A percentile compares a stretch with the other conserved stretches of the same genome.
These are phyloP conservation scores for Alternaria tenuissima DNA, from an alignment of 2,329 filamentous ascomycete genomes.

Conservation along the genomic window DNA sequence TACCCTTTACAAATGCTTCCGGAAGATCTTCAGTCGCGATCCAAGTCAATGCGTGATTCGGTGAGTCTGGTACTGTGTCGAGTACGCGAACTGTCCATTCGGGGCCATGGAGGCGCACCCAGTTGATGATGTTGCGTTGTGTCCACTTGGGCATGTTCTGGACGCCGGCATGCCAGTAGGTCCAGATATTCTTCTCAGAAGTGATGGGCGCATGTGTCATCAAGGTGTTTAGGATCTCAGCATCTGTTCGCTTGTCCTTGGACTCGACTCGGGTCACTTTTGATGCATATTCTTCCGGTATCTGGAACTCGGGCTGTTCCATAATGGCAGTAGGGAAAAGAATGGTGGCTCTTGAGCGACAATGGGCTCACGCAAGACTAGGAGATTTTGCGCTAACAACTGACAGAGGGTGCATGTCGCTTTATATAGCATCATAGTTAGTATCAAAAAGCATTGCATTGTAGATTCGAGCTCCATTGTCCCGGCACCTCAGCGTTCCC, in stretches of 20 bases:
- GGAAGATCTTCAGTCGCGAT: slow-evolving; percentile 45
- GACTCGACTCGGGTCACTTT: slow-evolving; percentile 22
- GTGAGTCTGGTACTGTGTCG: slow-evolving; percentile 49
- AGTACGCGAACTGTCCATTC: slow-evolving; percentile 55
- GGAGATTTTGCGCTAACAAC: not conserved
- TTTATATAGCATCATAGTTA: not conserved
- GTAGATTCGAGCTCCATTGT: not conserved
- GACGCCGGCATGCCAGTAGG: slow-evolving; percentile 52
- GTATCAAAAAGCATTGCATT: not conserved
- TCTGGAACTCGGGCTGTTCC: slow-evolving; percentile 4
- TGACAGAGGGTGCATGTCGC: not conserved
- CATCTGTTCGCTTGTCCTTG: slow-evolving; percentile 28
- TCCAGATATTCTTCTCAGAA: slow-evolving; percentile 54
- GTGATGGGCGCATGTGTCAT: slow-evolving; percentile 35
- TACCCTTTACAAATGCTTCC: slow-evolving; percentile 53
- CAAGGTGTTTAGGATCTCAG: slow-evolving; percentile 30
- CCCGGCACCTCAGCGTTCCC: not conserved
- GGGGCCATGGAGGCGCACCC: slow-evolving; percentile 51
- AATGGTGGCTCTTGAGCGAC: not conserved
- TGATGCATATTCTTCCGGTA: slow-evolving; percentile 26
- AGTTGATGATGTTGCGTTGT: slow-evolving; percentile 53
- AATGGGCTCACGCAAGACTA: not conserved
- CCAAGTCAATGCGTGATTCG: slow-evolving; percentile 52
- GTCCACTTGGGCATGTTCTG: slow-evolving; percentile 51
- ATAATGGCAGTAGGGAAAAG: not conserved